Base-by-base conservation (phyloP, 2,329 filamentous ascomycete species). In the Raffaelea arxii region DNA sequence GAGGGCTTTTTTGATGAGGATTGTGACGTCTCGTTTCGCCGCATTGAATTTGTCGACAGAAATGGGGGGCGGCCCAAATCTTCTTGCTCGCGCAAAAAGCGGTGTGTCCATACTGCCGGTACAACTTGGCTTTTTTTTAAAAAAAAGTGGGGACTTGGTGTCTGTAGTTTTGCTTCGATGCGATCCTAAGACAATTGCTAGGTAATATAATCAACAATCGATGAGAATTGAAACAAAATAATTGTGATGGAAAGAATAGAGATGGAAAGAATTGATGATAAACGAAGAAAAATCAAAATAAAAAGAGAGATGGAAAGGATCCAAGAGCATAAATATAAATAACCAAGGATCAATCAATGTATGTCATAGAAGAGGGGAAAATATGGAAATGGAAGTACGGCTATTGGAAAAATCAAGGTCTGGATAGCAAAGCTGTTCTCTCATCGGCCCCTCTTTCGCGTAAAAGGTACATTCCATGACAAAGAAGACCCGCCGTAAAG, bases 401-500 rank as follows among this genome's bases (percentile, higher is more conserved):
- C n/a, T n/a, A n/a, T n/a, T n/a, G n/a, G n/a, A n/a, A n/a, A n/a
- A n/a, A n/a, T n/a, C n/a, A n/a, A n/a, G n/a, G n/a, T n/a, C 27
- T 10, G 9, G 27, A 9, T 32, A 36, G 16, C 32, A 36, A 16
- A 18, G 32, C 32, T 16, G 32, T 36, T 18, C 7, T 36, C 14
- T 36, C 32, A 36, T n/a, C 32, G 6, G 32, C 7, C 7, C 16
- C 32, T 36, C 27, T 30, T 30, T 30, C 65, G 2, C 60, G 55
- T 50, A 75, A 25, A 53, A 64, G 62, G 55, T 89, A 85, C 0
- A 79, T 77, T 65, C 75, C 82, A 63, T 91, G 80, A 61, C 88
- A 94, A 4, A 86, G 61, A 71, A 94, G 77, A 0, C 91, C 91
- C 0, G 84, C 86, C 14, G 85, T 50, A 56, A 96, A 95, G 0